These are phyloP conservation scores for Castanea mollissima DNA, from an alignment of 306 rosid species.

Conservation along the genomic window DNA sequence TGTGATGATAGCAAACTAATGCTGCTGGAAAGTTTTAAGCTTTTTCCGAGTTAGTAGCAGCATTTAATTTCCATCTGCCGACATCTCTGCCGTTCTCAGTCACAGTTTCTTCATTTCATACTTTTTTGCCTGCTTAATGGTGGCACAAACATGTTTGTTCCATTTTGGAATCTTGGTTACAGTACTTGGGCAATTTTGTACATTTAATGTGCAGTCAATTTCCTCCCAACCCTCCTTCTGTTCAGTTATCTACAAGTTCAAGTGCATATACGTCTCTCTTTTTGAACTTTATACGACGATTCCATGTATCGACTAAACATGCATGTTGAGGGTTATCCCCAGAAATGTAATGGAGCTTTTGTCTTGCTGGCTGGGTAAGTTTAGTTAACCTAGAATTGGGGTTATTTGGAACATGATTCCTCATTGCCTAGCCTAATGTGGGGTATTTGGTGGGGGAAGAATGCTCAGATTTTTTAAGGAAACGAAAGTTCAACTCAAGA, in stretches of 20 bases:
- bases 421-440: too few species aligned
- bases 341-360: too few species aligned
- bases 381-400: too few species aligned
- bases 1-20: slow-evolving; percentile 14
- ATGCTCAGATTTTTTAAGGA: too few species aligned
- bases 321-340: not conserved
- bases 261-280: not conserved
- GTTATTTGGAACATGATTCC: too few species aligned
- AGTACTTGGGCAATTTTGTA: not conserved
- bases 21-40: slow-evolving; percentile 42
- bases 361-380: too few species aligned
- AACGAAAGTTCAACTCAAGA: too few species aligned
- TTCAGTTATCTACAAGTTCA: not conserved
- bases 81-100: slow-evolving; percentile 38
- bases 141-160: slow-evolving; percentile 32
- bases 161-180: slow-evolving; percentile 35
- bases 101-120: slow-evolving; percentile 21
- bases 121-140: slow-evolving; percentile 41
- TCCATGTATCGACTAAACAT: not conserved
- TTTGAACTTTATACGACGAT: too few species aligned
- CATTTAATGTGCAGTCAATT: slow-evolving; percentile 1
- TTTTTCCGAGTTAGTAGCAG: slow-evolving; percentile 33
- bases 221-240: not conserved
- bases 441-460: too few species aligned
- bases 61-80: slow-evolving; percentile 44